Conservation (phyloP, 2,329 filamentous ascomycete genomes). For the Purpureocillium lavendulum region DNA sequence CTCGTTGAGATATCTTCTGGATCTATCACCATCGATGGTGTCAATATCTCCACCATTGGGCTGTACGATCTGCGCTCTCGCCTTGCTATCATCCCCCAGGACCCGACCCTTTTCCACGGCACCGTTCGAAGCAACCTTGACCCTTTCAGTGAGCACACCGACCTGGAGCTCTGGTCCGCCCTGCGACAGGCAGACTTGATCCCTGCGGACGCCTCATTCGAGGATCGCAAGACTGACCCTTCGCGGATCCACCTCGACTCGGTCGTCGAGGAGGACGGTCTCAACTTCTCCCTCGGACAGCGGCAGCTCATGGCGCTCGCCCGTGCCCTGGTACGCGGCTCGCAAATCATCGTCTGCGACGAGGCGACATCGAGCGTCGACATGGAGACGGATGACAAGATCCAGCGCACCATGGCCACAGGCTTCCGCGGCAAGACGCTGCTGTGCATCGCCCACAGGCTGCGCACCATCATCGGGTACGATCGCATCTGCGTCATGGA, state of each 20-base stretch:
- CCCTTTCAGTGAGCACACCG: conserved; percentile 70
- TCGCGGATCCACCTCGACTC: conserved; percentile 73
- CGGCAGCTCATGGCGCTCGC: conserved; percentile 93
- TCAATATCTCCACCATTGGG: conserved; percentile 65
- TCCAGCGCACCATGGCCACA: conserved; percentile 78
- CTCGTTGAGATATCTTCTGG: conserved; percentile 59
- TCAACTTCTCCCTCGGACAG: conserved; percentile 94
- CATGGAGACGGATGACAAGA: conserved; percentile 94
- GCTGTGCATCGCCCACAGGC: conserved; percentile 83
- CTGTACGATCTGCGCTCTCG: conserved; percentile 68
- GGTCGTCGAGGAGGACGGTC: conserved; percentile 82
- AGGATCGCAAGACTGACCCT: conserved; percentile 67
- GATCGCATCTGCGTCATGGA: conserved; percentile 98
- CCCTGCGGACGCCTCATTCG: conserved; percentile 50
- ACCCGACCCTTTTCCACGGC: conserved; percentile 74
- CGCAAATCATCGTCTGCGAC: conserved; percentile 92
- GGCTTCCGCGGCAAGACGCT: conserved; percentile 83
- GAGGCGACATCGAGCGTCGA: conserved; percentile 91
- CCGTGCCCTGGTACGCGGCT: conserved; percentile 77
- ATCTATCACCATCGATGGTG: conserved; percentile 55
- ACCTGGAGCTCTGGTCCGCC: conserved; percentile 70
- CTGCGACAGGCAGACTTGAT: conserved; percentile 71
- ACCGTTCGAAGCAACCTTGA: conserved; percentile 75
- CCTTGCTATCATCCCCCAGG: conserved; percentile 76
- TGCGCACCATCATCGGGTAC: conserved; percentile 89